Evolutionary conservation across 805 yeast genomes (phyloP), one percentile per base, ranked within the genome.

Genomic region (Alloascoidea hylecoeti): DNA sequence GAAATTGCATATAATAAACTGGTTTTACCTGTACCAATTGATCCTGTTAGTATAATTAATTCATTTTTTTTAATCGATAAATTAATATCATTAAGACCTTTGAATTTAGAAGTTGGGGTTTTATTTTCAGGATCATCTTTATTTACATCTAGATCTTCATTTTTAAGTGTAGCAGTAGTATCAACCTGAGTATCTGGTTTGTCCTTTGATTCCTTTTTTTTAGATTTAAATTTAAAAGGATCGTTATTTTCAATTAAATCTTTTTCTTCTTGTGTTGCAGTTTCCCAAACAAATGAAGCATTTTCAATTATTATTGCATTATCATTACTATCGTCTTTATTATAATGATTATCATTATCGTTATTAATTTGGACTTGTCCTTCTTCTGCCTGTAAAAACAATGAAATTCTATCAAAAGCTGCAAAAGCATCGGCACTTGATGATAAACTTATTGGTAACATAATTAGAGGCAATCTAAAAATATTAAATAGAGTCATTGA

Each of bases 11-110:
- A 66, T 37, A 84, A 60, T 17, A 85, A 58, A 0, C 92, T 79
- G 0, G 88, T 63, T 51, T 84, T 84, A 41, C 95, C 95, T 2
- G 84, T 67, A 2, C 95, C 95, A 49, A 84, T 80, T 1, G 77
- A 57, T 13, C 95, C 95, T 0, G 89, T 80, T 17, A 82, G 66
- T 41, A 80, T 78, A 4, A 84, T 59, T 37, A 86, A 72, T 50
- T 83, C 94, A 16, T 82, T 81, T 40, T 68, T 70, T 34, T 61
- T 55, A 35, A 84, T 60, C 1, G 56, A 50, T 15, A 84, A 54
- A 44, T 74, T 63, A 42, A 84, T 55, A 48, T 77, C 46, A 34
- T 47, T 41, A 50, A 76, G 49, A 47, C 83, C 67, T 35, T 64
- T 44, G 50, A 66, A 66, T n/a, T 23, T 23, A n/a, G 30, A 23